Base-by-base conservation (phyloP, 1,139 yeast species). In the Taphrina flavorubra region DNA sequence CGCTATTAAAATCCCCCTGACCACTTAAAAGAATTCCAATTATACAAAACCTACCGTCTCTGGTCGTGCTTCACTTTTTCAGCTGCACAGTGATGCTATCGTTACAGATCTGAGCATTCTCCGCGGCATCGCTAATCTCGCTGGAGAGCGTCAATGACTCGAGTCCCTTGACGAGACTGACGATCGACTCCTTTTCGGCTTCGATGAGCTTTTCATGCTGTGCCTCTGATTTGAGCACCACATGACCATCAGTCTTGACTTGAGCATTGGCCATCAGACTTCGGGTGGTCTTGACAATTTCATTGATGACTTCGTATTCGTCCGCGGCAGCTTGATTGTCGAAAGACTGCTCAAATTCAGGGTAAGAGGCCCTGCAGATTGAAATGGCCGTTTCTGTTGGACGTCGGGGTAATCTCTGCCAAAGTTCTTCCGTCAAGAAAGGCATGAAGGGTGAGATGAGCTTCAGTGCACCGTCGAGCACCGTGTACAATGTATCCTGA, bases 361-460 rank as follows among this genome's bases (percentile, higher is more conserved):
- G 99, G 81, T 87, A 94, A 68, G 82, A 76, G 59, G 97, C 96
- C 76, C 86, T 85, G 69, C 87, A 86, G 77, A 94, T 90, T n/a
- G 97, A 85, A 64, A 80, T 81, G 34, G 90, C 82, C 18, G 79
- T 79, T 76, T 90, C 97, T 68, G 87, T 82, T 25, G 86, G 85
- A 78, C 97, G 87, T 77, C 90, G 88, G 74, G 99, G 98, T 76
- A 94, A 82, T 81, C 98, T 90, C 82, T 94, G 99, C 98, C 97
- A 94, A 89, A 94, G 86, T 83, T 94, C 99, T 81, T 94, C 99
- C 65, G 98, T 87, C 73, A 94, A 83, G 78, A 86, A 94, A 64
- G 99, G 99, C 99, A 94, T 94, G 83, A 91, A 94, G 79, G 99
- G 99, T 78, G 94, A 98, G 75, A 92, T 94, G 82, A 94, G 80